Conservation (phyloP, 2,329 filamentous ascomycete species). For the Penicillium sp. region DNA sequence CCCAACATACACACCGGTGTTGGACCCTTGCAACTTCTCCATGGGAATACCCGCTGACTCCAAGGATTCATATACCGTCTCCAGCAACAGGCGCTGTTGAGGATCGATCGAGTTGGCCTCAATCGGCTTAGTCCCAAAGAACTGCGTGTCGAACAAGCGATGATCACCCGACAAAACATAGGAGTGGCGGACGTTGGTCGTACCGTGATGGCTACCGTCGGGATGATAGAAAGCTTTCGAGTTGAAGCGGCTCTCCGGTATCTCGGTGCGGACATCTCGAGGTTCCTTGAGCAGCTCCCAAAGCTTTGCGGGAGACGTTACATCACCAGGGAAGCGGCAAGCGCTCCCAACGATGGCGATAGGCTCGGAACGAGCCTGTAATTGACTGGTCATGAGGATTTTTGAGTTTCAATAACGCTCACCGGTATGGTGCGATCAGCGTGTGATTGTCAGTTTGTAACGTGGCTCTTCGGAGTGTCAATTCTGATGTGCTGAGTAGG, state of each 20-base stretch:
- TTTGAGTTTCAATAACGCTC: conserved; percentile 5
- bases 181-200: conserved; percentile 27
- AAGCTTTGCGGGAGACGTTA: conserved; percentile 25
- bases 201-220: conserved; percentile 26
- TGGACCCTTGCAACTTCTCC: conserved; percentile 26
- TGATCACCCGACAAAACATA: conserved; percentile 28
- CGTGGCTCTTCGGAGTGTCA: conserved; percentile 5
- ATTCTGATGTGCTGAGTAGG: conserved; percentile 2
- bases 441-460: conserved; percentile 8
- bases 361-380: conserved; percentile 17
- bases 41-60: conserved; percentile 27
- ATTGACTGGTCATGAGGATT: conserved; percentile 17
- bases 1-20: conserved; percentile 29
- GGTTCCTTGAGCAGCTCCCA: conserved; percentile 30
- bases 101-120: conserved; percentile 35
- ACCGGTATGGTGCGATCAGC: conserved; percentile 4
- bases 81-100: conserved; percentile 29
- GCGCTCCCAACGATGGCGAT: conserved; percentile 31
- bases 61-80: conserved; percentile 29
- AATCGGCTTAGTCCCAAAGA: conserved; percentile 29
- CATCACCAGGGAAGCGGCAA: conserved; percentile 28
- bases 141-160: conserved; percentile 28
- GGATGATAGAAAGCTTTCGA: conserved; percentile 26
- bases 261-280: conserved; percentile 23
- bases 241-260: conserved; percentile 26